Base-by-base conservation (phyloP, 176 grass and related monocot genomes). In the Triticum monococcum region DNA sequence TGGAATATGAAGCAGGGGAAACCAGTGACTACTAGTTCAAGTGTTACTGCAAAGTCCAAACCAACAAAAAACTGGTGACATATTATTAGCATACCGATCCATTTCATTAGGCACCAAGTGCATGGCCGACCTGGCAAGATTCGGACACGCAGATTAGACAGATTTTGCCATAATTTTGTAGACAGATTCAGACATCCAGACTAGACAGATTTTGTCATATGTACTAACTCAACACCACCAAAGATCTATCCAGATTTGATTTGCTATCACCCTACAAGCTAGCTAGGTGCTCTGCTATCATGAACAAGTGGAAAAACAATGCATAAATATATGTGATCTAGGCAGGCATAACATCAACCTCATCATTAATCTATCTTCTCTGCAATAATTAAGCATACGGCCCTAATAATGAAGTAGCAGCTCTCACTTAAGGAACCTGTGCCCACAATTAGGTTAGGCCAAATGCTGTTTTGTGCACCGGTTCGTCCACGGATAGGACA, bases 361-460 rank as follows among this genome's bases (percentile, higher is more conserved):
- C 37, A 13, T 78, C 64, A 83, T 78, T 78, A 64, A 24, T 40
- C 72, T 79, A 78, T 57, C 38, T 5, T 82, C 7, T 12, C 23
- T 79, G 78, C 32, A 79, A 73, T 72, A 57, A 72, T 65, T 32
- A 16, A 64, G 10, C 64, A 38, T 23, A 83, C 8, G 23, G 52
- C 38, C 48, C 26, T 28, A 28, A 28, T 28, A 28, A 28, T 28
- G 26, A 28, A 28, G 26, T 28, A 28, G 26, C 26, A 28, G 26
- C 26, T 28, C 26, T 28, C 26, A 28, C 26, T 28, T 28, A 28
- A 28, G 26, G 26, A 28, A 28, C 26, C 26, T 82, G 77, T 45
- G 54, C 64, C 36, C 5, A 10, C 69, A 26, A 50, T 77, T 63
- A 63, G 60, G n/a, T 24, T 81, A 77, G 88, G 83, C 85, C 26